phyloP scores from a whole-genome alignment of 176 grass and related monocot genomes.

The Echinochloa phyllopogon region DNA sequence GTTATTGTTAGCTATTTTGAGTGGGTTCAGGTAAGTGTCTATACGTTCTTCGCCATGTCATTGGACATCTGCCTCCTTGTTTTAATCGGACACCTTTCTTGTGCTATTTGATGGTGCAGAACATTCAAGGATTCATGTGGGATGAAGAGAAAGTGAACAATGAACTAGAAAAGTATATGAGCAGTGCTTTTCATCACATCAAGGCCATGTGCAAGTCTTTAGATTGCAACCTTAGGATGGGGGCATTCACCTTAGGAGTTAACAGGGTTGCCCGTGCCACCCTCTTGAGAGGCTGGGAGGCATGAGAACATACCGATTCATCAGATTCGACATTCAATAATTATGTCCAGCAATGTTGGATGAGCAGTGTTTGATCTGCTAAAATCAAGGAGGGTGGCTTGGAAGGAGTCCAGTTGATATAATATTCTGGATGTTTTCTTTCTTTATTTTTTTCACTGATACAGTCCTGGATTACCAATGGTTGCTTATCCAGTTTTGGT shows the following conservation, averaged over 20 bases:
- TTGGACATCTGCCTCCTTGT: constrained; percentile 17
- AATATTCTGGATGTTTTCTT: constrained; percentile 31
- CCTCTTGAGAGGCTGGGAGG: constrained; percentile 92
- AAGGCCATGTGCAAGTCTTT: constrained; percentile 91
- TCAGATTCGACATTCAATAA: constrained; percentile 1
- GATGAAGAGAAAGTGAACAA: constrained; percentile 94
- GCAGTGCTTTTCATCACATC: constrained; percentile 69
- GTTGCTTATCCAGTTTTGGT: background rate
- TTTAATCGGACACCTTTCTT: constrained; percentile 13
- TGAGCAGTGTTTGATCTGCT: constrained; percentile 21
- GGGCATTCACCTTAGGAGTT: constrained; percentile 90
- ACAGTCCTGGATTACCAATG: background rate
- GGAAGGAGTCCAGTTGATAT: constrained; percentile 31
- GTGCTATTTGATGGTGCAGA: constrained; percentile 51
- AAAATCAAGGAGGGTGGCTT: constrained; percentile 24
- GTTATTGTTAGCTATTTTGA: constrained; percentile 98
- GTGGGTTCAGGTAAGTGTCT: constrained; percentile 92
- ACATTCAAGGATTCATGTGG: constrained; percentile 99
- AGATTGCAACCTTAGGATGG: constrained; percentile 93
- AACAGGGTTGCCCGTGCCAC: constrained; percentile 94
- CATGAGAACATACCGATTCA: constrained; percentile 41
- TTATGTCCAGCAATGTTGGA: constrained; percentile 34
- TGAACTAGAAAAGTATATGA: constrained; percentile 98
- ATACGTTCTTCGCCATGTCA: background rate
- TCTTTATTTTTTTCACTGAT: background rate